phyloP scores from a whole-genome alignment of 148 eudicot species.

The Tetragonia tetragonoides region DNA sequence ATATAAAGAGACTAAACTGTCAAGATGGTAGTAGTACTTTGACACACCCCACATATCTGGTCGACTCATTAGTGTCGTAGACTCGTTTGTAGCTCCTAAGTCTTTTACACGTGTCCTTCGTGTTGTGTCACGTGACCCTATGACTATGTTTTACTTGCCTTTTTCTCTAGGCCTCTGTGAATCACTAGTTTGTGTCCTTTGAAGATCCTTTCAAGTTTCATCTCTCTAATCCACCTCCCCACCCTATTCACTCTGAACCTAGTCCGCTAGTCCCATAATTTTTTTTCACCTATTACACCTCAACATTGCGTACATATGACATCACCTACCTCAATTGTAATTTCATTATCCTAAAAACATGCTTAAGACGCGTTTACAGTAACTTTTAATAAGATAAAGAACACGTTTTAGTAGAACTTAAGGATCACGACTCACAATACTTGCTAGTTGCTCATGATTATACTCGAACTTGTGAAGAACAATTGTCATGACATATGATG shows the following conservation, averaged over 20 bases:
- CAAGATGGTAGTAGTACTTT: too few relatives aligned
- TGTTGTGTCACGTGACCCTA: conserved; percentile 18
- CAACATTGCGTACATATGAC: conserved; percentile 26
- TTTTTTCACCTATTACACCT: conserved; percentile 20
- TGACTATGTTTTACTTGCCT: background rate
- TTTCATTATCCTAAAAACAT: too few relatives aligned
- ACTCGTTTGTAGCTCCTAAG: too few relatives aligned
- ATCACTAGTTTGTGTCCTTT: conserved; percentile 15
- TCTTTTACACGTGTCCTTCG: background rate
- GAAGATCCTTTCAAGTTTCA: background rate
- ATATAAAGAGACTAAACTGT: too few relatives aligned
- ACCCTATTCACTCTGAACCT: background rate
- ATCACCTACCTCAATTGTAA: conserved; percentile 12
- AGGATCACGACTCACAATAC: too few relatives aligned
- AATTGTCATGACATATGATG: background rate
- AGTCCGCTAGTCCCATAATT: background rate
- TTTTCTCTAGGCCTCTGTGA: background rate
- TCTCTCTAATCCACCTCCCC: conserved; percentile 2
- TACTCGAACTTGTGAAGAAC: too few relatives aligned
- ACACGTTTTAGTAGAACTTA: too few relatives aligned
- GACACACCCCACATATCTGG: too few relatives aligned
- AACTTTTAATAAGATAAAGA: too few relatives aligned
- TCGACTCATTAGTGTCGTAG: too few relatives aligned
- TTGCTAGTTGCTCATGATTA: too few relatives aligned
- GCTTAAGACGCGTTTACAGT: too few relatives aligned